Conservation (phyloP, 2,329 filamentous ascomycete species). For the Peltaster fructicola region DNA sequence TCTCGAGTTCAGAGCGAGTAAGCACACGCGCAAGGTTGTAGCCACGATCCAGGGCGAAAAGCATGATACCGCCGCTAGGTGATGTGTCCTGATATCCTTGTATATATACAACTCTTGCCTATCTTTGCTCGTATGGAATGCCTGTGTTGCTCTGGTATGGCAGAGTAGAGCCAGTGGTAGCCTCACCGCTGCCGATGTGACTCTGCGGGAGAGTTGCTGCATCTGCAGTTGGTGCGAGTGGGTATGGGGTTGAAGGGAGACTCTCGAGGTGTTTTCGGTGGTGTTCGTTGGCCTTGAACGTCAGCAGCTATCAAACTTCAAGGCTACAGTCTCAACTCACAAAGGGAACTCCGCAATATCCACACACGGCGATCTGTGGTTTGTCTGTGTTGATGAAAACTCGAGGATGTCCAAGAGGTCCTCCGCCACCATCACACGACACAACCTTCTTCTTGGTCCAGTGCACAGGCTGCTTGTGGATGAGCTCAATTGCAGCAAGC, state of each 20-base stretch:
- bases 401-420: conserved; percentile 72
- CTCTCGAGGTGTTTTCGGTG: conserved; percentile 72
- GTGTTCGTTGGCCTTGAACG: conserved; percentile 80
- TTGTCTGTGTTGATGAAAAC: conserved; percentile 99
- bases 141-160: conserved; percentile 37
- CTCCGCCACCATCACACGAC: conserved; percentile 82
- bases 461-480: conserved; percentile 85
- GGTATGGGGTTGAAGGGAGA: conserved; percentile 52
- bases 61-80: conserved; percentile 6
- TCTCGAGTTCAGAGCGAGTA: conserved; percentile 64
- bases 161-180: conserved; percentile 16
- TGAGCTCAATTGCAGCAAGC: conserved; percentile 78
- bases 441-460: conserved; percentile 76
- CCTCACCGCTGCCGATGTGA: conserved; percentile 8
- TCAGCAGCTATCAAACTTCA: no score
- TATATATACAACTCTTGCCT: conserved; percentile 15
- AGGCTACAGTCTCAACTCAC: conserved; percentile 38
- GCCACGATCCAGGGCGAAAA: conserved; percentile 89
- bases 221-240: conserved; percentile 46
- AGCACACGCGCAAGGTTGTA: conserved; percentile 65
- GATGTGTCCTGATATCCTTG: no score
- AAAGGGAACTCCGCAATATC: conserved; percentile 84
- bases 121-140: conserved; percentile 43
- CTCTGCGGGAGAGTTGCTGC: conserved; percentile 40
- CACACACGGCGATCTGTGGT: conserved; percentile 77